These are phyloP conservation scores for Endotrypanum monterogeii DNA, from an alignment of 208 protist genomes.

Conservation along the genomic window DNA sequence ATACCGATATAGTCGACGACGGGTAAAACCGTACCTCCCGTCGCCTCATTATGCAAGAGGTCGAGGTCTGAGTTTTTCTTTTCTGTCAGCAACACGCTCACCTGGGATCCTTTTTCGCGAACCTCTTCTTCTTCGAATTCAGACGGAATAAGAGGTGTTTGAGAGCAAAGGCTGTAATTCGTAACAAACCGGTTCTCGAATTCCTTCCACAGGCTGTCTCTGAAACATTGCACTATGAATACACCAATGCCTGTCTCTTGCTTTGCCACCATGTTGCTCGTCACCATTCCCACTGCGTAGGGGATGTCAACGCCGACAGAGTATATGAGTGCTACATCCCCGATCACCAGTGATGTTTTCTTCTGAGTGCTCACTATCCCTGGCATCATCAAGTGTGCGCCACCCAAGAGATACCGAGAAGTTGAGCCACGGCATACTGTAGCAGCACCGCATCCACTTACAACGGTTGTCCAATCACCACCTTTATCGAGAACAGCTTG, in stretches of 20 bases:
- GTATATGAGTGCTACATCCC: conserved; percentile 45
- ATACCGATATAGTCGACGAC: background rate
- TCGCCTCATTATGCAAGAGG: background rate
- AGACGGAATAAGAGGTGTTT: conserved; percentile 14
- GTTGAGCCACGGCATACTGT: conserved; percentile 58
- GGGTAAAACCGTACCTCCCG: background rate
- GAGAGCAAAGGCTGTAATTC: conserved; percentile 22
- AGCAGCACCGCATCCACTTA: conserved; percentile 19
- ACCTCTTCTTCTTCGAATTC: conserved; percentile 38
- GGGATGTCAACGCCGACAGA: conserved; percentile 39
- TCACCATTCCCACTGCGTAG: conserved; percentile 71
- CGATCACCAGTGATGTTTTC: background rate
- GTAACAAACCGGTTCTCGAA: conserved; percentile 44
- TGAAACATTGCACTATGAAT: conserved; percentile 60
- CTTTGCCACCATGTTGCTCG: conserved; percentile 30
- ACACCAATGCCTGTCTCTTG: conserved; percentile 50
- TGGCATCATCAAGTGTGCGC: conserved; percentile 85
- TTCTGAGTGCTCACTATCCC: conserved; percentile 40
- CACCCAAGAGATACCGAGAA: conserved; percentile 65
- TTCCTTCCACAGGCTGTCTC: conserved; percentile 64
- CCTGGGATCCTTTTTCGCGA: background rate
- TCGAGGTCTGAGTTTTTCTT: background rate
- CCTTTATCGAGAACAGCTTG: conserved; percentile 26
- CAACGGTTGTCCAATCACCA: conserved; percentile 23
- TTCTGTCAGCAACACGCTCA: background rate